These are phyloP conservation scores for Lactuca saligna DNA, from an alignment of 129 eudicot genomes.

Conservation along the genomic window DNA sequence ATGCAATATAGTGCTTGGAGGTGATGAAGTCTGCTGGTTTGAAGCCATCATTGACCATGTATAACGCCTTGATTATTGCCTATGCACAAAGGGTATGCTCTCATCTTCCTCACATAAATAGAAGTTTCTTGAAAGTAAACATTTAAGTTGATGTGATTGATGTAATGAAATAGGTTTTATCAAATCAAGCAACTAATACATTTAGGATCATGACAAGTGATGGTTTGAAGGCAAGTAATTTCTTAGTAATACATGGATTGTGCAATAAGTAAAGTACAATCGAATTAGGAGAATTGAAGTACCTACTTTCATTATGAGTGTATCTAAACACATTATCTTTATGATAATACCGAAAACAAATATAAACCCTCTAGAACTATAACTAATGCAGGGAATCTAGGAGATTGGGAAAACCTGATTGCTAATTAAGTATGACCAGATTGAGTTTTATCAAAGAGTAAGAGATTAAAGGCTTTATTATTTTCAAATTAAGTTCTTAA, in stretches of 20 bases:
- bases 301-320: too few species aligned
- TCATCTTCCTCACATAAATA: neutral
- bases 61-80: slow-evolving; percentile 94
- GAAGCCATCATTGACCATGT: slow-evolving; percentile 88
- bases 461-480: too few species aligned
- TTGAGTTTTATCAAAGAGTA: too few species aligned
- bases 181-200: slow-evolving; percentile 86
- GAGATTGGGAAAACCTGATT: too few species aligned
- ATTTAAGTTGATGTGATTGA: neutral
- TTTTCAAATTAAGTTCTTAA: too few species aligned
- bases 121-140: neutral
- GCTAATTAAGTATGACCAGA: too few species aligned
- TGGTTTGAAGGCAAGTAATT: slow-evolving; percentile 72
- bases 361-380: too few species aligned
- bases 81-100: slow-evolving; percentile 83
- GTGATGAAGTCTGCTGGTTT: slow-evolving; percentile 83
- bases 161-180: slow-evolving; percentile 57
- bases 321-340: too few species aligned
- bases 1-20: slow-evolving; percentile 91
- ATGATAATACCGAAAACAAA: too few species aligned
- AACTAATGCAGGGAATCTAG: too few species aligned
- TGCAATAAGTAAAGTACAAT: too few species aligned
- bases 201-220: slow-evolving; percentile 81
- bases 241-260: neutral
- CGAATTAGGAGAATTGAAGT: too few species aligned